Evolutionary conservation across 2,329 filamentous ascomycete genomes (phyloP), one percentile per base, ranked within the genome.

Genomic region (Cercospora zeae-maydis): DNA sequence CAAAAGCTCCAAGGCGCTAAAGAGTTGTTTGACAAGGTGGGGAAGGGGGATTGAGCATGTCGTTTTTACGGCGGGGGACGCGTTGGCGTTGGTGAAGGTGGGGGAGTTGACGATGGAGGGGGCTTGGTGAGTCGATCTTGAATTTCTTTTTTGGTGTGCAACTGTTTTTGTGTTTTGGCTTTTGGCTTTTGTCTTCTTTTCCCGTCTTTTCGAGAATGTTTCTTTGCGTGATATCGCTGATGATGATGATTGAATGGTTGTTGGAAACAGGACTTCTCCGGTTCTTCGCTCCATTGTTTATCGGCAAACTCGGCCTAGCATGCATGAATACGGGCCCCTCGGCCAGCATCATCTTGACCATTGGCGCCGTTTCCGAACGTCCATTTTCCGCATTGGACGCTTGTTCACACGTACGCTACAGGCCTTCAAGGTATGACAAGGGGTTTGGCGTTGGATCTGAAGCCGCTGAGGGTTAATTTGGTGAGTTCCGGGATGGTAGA

Each of bases 381-480:
- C 86, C 86, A 0, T n/a, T 73, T 77, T 0, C 77, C 80, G 0
- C 77, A 81, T 21, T 87, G 83, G 82, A 75, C 76, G 3, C 75
- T 85, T 19, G 66, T 84, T 1, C 78, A 78, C 0, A 75, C 76
- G 1, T 83, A 80, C 58, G 80, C 79, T 0, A 80, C 82, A 0
- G 86, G 81, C 0, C 66, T 84, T 6, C 78, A 85, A 55, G 80
- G 81, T 2, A 78, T 88, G 71, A 78, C 79, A 1, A 78, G 83
- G 1, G 81, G 79, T 2, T 75, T 90, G 34, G 87, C 87, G 1
- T 69, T 89, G 33, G 87, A 90, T 69, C 70, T 91, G 60, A 81
- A 80, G 65, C 88, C 88, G 0, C 74, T 89, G 8, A 76, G 88
- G 1, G 86, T 89, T 27, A 90, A 90, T 70, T 71, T 82, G 0